Percentiles rank a stretch among this genome's conserved stretches.
These are phyloP conservation scores for Blastocystis sp. DNA, from an alignment of 352 stramenopile genomes.

Conservation along the genomic window DNA sequence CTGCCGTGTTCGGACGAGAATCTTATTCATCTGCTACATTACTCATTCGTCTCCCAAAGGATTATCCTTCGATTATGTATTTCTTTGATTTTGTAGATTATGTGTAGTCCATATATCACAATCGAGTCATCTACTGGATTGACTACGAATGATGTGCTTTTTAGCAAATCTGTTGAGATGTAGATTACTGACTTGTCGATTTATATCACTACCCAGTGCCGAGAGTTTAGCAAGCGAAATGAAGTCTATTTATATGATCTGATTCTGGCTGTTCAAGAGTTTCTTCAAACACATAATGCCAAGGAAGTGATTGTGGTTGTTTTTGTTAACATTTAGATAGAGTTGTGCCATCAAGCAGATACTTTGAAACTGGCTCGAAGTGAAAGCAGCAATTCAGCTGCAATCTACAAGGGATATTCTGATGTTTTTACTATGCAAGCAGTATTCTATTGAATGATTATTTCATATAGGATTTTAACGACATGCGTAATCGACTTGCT, in stretches of 20 bases:
- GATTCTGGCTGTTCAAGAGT: constrained; percentile 5
- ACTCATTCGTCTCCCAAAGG: neutral
- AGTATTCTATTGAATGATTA: neutral
- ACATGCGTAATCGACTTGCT: neutral
- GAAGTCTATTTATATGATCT: constrained; percentile 18
- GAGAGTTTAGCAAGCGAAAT: neutral
- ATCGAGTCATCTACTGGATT: neutral
- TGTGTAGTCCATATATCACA: neutral
- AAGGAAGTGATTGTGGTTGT: neutral
- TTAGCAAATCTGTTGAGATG: neutral
- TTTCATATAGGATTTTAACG: neutral
- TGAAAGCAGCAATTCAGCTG: neutral
- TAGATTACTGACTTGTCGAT: neutral
- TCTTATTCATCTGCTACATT: neutral
- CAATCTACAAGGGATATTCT: neutral
- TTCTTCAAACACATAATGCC: constrained; percentile 8
- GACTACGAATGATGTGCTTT: neutral
- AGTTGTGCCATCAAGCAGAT: neutral
- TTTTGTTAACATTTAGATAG: neutral
- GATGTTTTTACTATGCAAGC: neutral
- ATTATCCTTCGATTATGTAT: neutral
- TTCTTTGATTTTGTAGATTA: neutral
- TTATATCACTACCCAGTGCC: neutral
- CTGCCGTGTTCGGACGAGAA: neutral
- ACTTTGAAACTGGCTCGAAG: neutral